These are phyloP conservation scores for Leptosphaerulina australis DNA, from an alignment of 2,329 filamentous ascomycete genomes.

Conservation along the genomic window DNA sequence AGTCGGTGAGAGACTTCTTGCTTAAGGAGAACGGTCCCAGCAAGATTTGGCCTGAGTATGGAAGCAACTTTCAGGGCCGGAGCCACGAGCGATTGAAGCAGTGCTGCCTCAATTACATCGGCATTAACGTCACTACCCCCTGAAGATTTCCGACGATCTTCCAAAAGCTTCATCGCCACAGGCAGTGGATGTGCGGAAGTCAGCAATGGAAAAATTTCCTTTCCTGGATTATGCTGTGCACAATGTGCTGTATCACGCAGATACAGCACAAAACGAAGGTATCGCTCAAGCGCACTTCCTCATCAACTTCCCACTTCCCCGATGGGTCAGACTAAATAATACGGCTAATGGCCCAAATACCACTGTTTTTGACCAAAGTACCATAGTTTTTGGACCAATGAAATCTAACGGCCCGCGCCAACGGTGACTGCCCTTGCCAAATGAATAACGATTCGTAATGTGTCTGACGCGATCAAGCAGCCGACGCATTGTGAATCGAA, in stretches of 20 bases:
- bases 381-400: too few relatives aligned
- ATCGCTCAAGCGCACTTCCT: constrained; percentile 29
- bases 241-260: constrained; percentile 52
- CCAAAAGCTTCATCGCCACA: background rate
- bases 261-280: constrained; percentile 40
- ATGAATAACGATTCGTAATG: too few relatives aligned
- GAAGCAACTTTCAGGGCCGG: constrained; percentile 37
- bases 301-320: constrained; percentile 28
- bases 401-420: too few relatives aligned
- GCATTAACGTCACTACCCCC: constrained; percentile 16
- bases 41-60: constrained; percentile 43
- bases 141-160: background rate
- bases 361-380: too few relatives aligned
- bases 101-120: constrained; percentile 53
- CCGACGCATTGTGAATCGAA: too few relatives aligned
- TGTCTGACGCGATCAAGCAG: too few relatives aligned
- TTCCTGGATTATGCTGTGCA: constrained; percentile 57
- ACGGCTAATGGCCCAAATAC: too few relatives aligned
- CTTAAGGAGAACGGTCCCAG: constrained; percentile 44
- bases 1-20: constrained; percentile 48
- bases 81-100: constrained; percentile 52
- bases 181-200: background rate
- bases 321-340: constrained; percentile 45
- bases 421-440: too few relatives aligned
- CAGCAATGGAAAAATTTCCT: constrained; percentile 40